Percentiles rank a stretch among this genome's conserved stretches.
phyloP scores from a whole-genome alignment of 768 basidiomycete genomes.

The Rhodotorula graminis region DNA sequence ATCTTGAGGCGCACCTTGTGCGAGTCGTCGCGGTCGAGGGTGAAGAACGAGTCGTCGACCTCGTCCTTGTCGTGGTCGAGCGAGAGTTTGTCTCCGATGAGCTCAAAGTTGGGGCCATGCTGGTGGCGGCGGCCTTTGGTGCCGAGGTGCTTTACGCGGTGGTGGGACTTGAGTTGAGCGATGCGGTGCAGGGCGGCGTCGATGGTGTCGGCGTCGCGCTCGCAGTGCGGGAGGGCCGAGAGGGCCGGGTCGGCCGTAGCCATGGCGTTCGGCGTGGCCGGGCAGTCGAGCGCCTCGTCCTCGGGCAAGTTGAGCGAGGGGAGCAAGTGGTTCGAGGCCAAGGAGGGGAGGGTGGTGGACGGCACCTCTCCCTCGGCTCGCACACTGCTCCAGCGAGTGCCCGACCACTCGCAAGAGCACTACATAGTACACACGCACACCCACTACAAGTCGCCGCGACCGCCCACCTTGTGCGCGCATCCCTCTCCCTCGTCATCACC shows the following conservation, averaged over 20 bases:
- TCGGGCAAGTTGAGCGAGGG: too few relatives aligned
- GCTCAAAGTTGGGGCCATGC: neutral
- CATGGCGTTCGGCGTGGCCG: too few relatives aligned
- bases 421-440: too few relatives aligned
- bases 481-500: neutral
- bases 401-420: too few relatives aligned
- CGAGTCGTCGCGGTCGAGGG: neutral
- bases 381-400: too few relatives aligned
- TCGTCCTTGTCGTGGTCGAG: neutral
- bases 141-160: neutral
- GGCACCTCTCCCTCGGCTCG: too few relatives aligned
- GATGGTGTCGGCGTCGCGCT: neutral
- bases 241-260: neutral
- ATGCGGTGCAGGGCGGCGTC: neutral
- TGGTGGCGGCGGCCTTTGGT: neutral
- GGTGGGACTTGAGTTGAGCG: neutral
- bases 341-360: too few relatives aligned
- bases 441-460: too few relatives aligned
- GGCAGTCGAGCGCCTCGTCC: too few relatives aligned
- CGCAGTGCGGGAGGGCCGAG: neutral
- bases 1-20: neutral
- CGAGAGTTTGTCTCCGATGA: neutral
- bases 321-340: too few relatives aligned
- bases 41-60: slow-evolving; percentile 12
- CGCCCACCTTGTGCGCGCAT: neutral